Evolutionary conservation across 73 alveolate species (phyloP), one percentile per base, ranked within the genome.

Genomic region (Durusdinium trenchii): DNA sequence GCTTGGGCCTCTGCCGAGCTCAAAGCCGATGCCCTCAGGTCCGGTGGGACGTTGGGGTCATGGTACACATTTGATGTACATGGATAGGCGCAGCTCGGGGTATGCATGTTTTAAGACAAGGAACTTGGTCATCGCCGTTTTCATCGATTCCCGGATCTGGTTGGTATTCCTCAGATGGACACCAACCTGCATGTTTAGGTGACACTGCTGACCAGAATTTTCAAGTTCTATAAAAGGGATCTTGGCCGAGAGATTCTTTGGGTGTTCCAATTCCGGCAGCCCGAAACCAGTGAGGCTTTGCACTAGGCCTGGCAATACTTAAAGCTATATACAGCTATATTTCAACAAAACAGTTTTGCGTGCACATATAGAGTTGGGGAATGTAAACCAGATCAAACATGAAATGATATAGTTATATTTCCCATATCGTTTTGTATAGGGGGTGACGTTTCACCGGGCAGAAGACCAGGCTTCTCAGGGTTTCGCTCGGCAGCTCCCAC

Each of bases 1-100:
- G 51, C 87, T n/a, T 76, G 87, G 40, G 87, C 87, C 40, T 76
- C 87, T 38, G 30, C 87, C 7, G 87, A 76, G 42, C 48, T 61
- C 57, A 76, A 61, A 14, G 61, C 60, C 30, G 87, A 76, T 14
- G 87, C 87, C 87, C 87, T 76, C 43, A 76, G 87, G 46, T 36
- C 47, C 18, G n/a, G 1, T 23, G 73, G 73, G 73, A 0, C 73
- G 73, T 60, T 32, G 30, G 73, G 30, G 4, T 60, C 3, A 60
- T 60, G 4, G 7, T 60, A 60, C n/a, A n/a, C 3, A 1, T 1
- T 1, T 60, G 18, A 60, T 1, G 4, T 60, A 32, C 73, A 2
- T 60, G 73, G 30, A n/a, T n/a, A n/a, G n/a, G n/a, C n/a, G n/a
- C n/a, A n/a, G n/a, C n/a, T n/a, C n/a, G n/a, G n/a, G n/a, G n/a